These are phyloP conservation scores for Lactuca sativa DNA, from an alignment of 129 eudicot genomes.

Conservation along the genomic window DNA sequence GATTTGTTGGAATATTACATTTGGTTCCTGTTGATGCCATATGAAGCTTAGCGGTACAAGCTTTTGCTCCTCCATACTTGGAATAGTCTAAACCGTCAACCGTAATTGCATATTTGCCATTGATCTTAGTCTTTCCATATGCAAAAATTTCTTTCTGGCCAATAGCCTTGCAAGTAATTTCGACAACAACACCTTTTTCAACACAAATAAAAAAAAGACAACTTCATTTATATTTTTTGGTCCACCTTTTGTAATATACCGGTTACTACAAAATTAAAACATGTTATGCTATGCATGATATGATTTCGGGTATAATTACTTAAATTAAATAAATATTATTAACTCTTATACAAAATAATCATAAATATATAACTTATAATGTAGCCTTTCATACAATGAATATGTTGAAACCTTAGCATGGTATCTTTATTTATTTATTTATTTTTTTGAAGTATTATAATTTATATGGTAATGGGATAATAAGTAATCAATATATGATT, in stretches of 20 bases:
- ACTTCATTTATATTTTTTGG: neutral
- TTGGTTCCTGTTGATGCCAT: conserved; percentile 50
- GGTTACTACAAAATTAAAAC: no score
- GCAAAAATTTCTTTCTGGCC: conserved; percentile 44
- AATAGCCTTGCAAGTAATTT: conserved; percentile 51
- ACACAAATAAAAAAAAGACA: conserved; percentile 1
- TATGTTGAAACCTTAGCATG: no score
- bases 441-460: no score
- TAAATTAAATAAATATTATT: no score
- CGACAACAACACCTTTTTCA: conserved; percentile 48
- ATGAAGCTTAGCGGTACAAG: conserved; percentile 63
- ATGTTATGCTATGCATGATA: no score
- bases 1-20: conserved; percentile 51
- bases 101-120: conserved; percentile 56
- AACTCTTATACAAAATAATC: no score
- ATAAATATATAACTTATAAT: no score
- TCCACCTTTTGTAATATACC: neutral
- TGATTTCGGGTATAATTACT: no score
- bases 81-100: conserved; percentile 56
- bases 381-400: no score
- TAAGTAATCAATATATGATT: no score
- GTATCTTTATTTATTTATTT: no score
- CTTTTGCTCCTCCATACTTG: conserved; percentile 63
- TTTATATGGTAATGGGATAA: no score
- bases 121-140: conserved; percentile 56